These are phyloP conservation scores for Garcileccinum viscosum DNA, from an alignment of 1,284 basidiomycete species.

Conservation along the genomic window DNA sequence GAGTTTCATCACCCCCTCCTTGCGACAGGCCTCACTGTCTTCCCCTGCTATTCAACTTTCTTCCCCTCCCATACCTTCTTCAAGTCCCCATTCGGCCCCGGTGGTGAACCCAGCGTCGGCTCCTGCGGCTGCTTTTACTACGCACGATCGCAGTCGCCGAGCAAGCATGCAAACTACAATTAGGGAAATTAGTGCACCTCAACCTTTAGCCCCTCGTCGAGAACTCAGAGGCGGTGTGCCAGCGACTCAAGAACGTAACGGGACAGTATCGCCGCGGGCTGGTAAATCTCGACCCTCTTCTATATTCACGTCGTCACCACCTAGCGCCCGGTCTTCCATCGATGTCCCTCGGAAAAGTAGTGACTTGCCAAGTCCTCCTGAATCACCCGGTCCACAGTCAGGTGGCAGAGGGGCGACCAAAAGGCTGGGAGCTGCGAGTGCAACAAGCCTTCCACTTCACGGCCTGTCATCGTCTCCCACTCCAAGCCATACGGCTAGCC, in stretches of 20 bases:
- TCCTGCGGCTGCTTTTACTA: slow-evolving; percentile 49
- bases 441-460: slow-evolving; percentile 47
- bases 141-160: slow-evolving; percentile 48
- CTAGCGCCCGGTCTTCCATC: slow-evolving; percentile 36
- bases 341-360: slow-evolving; percentile 38
- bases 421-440: slow-evolving; percentile 45
- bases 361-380: slow-evolving; percentile 51
- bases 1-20: slow-evolving; percentile 65
- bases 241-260: slow-evolving; percentile 31
- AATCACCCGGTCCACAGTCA: slow-evolving; percentile 54
- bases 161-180: slow-evolving; percentile 47
- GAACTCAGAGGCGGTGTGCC: slow-evolving; percentile 25
- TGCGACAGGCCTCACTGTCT: slow-evolving; percentile 72
- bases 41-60: slow-evolving; percentile 70
- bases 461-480: slow-evolving; percentile 43
- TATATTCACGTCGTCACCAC: slow-evolving; percentile 41
- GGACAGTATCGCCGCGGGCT: slow-evolving; percentile 31
- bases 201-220: slow-evolving; percentile 45
- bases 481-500: slow-evolving; percentile 47
- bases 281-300: slow-evolving; percentile 44
- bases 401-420: slow-evolving; percentile 47
- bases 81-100: slow-evolving; percentile 56
- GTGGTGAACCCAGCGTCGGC: slow-evolving; percentile 53
- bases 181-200: slow-evolving; percentile 50
- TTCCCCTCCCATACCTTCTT: slow-evolving; percentile 57